Evolutionary conservation across 2,329 filamentous ascomycete species (phyloP).

Genomic region (Colletotrichum lentis): DNA sequence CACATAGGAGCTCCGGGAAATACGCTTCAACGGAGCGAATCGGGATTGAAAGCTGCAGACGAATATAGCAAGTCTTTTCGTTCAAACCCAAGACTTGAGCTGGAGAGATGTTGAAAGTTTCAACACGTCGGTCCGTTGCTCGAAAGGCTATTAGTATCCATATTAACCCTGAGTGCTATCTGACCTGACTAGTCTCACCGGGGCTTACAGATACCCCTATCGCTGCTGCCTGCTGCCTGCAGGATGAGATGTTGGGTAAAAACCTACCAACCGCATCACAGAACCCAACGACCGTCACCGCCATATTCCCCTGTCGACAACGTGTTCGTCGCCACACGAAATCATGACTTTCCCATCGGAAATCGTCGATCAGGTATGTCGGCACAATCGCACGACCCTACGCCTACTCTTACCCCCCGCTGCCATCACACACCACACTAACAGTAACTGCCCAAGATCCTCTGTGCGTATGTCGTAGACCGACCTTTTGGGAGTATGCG

Average conservation of each 20-base stretch:
- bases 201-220: no score
- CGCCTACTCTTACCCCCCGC: background rate
- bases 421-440: background rate
- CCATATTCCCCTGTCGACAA: no score
- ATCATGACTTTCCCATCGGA: constrained; percentile 3
- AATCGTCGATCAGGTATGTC: constrained; percentile 9
- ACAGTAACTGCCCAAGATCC: background rate
- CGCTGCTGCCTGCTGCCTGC: background rate
- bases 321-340: no score
- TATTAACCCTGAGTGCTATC: no score
- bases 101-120: background rate
- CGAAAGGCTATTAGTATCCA: no score
- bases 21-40: no score
- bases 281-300: no score
- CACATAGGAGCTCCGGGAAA: no score
- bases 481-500: background rate
- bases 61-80: no score
- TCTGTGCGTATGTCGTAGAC: background rate
- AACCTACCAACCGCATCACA: background rate
- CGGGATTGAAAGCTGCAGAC: no score
- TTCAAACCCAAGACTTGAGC: no score
- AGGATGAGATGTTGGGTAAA: background rate
- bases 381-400: background rate
- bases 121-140: background rate
- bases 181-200: no score